phyloP scores from a whole-genome alignment of 2,329 filamentous ascomycete species.

The Corynespora cassiicola region DNA sequence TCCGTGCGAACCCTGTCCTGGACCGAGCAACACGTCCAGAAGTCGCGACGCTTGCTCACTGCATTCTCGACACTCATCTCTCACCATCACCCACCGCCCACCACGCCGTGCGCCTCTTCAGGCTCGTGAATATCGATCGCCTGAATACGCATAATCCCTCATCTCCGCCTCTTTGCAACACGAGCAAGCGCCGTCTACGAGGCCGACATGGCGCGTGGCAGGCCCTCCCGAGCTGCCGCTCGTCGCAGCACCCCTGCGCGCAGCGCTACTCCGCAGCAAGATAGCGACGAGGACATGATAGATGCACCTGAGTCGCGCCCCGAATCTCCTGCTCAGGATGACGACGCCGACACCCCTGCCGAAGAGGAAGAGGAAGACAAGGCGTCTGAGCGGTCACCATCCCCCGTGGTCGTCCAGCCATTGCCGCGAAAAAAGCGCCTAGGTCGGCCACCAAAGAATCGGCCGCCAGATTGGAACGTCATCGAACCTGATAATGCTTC shows the following conservation, averaged over 20 bases:
- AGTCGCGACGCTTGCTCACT: constrained; percentile 17
- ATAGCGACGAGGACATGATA: constrained; percentile 43
- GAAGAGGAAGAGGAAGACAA: constrained; percentile 46
- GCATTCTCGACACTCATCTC: constrained; percentile 2
- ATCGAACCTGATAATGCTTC: constrained; percentile 57
- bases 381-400: constrained; percentile 54
- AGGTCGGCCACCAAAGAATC: constrained; percentile 86
- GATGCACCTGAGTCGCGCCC: constrained; percentile 41
- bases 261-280: constrained; percentile 43
- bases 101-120: background rate
- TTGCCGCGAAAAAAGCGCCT: constrained; percentile 74
- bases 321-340: constrained; percentile 54
- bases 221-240: constrained; percentile 46
- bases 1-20: no score
- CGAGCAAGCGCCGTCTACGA: background rate
- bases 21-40: constrained; percentile 18
- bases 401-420: constrained; percentile 59
- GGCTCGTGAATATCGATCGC: background rate
- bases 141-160: background rate
- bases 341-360: constrained; percentile 49
- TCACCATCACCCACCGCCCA: background rate
- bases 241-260: constrained; percentile 45
- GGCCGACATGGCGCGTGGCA: constrained; percentile 41
- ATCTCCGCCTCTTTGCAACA: background rate
- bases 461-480: constrained; percentile 75